A percentile compares a stretch with the other conserved stretches of the same genome.
These are phyloP conservation scores for Pyrenophora tritici-repentis DNA, from an alignment of 2,329 filamentous ascomycete species.

Conservation along the genomic window DNA sequence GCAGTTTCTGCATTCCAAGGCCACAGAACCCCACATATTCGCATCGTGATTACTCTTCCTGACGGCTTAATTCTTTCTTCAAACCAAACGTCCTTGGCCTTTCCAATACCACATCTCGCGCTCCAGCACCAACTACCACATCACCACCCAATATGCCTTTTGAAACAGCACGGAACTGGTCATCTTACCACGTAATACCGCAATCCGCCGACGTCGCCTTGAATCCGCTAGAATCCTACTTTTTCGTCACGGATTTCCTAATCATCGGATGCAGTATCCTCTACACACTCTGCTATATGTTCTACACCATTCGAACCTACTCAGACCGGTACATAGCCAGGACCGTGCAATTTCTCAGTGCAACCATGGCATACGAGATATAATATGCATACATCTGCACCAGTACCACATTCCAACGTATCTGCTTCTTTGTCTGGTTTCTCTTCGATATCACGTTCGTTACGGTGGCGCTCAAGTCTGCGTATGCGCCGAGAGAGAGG, in stretches of 20 bases:
- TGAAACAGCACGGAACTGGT: slow-evolving; percentile 36
- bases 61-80: not conserved
- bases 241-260: slow-evolving; percentile 49
- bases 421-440: slow-evolving; percentile 48
- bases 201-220: slow-evolving; percentile 55
- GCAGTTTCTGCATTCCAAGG: too few species aligned
- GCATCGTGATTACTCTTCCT: not conserved
- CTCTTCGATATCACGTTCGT: slow-evolving; percentile 46
- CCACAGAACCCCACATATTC: not conserved
- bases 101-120: not conserved
- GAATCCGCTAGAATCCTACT: slow-evolving; percentile 47
- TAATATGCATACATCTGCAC: slow-evolving; percentile 49
- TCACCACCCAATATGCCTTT: slow-evolving; percentile 32
- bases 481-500: slow-evolving; percentile 32
- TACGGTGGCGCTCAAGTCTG: slow-evolving; percentile 37
- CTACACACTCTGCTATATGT: slow-evolving; percentile 50
- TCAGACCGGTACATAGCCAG: slow-evolving; percentile 44
- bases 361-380: slow-evolving; percentile 48
- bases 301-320: slow-evolving; percentile 47
- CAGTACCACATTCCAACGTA: slow-evolving; percentile 39
- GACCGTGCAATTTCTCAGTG: slow-evolving; percentile 35
- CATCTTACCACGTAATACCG: slow-evolving; percentile 56
- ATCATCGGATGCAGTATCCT: slow-evolving; percentile 49
- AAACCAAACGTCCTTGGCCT: too few species aligned
- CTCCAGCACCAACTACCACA: not conserved